A percentile compares a stretch with the other conserved stretches of the same genome.
Evolutionary conservation across 148 eudicot genomes (phyloP).

Genomic region (Suaeda aralocaspica): DNA sequence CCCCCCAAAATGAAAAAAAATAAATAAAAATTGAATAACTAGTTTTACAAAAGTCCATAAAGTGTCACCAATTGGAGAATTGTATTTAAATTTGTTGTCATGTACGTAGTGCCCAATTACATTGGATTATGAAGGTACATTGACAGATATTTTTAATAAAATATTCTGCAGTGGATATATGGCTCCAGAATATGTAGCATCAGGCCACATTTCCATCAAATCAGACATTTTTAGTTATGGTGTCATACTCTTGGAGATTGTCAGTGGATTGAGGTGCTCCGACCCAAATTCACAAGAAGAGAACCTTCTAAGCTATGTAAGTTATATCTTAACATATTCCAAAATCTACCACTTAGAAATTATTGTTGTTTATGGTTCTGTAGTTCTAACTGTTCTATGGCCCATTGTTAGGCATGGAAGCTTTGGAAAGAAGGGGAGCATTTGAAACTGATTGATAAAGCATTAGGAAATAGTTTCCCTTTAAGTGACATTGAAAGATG

Average conservation of each 20-base stretch:
- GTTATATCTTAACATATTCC: too few relatives aligned
- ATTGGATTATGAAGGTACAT: too few relatives aligned
- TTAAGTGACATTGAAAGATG: conserved; percentile 20
- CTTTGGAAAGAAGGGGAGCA: conserved; percentile 9
- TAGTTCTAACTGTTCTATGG: not conserved
- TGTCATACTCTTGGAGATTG: conserved; percentile 14
- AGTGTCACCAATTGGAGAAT: too few relatives aligned
- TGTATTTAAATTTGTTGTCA: too few relatives aligned
- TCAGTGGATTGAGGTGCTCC: conserved; percentile 11
- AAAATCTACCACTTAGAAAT: not conserved
- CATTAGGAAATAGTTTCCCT: not conserved
- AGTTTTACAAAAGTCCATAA: too few relatives aligned
- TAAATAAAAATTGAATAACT: too few relatives aligned
- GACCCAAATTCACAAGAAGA: not conserved
- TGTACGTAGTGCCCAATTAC: too few relatives aligned
- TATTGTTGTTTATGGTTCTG: too few relatives aligned
- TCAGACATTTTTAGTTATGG: conserved; percentile 20
- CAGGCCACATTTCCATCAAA: conserved; percentile 4
- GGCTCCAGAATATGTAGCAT: conserved; percentile 18
- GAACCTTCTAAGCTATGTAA: conserved; percentile 19
- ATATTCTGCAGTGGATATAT: conserved; percentile 21
- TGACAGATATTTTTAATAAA: too few relatives aligned
- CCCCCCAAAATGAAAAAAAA: too few relatives aligned
- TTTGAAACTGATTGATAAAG: conserved; percentile 19
- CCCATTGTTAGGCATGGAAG: conserved; percentile 20